Evolutionary conservation across 768 basidiomycete species (phyloP).

Genomic region (Trametes meyenii): DNA sequence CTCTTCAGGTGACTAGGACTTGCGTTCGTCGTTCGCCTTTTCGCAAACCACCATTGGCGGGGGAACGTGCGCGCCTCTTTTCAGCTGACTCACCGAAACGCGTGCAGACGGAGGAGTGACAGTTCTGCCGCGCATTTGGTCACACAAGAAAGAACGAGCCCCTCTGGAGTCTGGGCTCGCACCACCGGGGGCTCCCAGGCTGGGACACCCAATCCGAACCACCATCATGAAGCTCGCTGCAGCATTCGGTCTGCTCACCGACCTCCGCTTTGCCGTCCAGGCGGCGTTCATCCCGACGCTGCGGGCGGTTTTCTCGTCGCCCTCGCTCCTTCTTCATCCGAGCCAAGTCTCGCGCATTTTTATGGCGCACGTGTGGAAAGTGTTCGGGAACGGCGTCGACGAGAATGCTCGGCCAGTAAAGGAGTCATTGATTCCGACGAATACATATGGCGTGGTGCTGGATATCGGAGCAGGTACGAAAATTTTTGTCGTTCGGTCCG

Average conservation of each 20-base stretch:
- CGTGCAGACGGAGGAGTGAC: too few species aligned
- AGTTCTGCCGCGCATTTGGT: too few species aligned
- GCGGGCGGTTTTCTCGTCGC: conserved; percentile 40
- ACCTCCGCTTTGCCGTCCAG: conserved; percentile 45
- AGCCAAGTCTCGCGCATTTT: conserved; percentile 52
- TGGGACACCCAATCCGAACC: not conserved
- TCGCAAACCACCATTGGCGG: too few species aligned
- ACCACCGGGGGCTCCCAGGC: too few species aligned
- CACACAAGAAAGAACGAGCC: too few species aligned
- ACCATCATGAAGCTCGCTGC: conserved; percentile 51
- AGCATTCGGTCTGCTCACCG: conserved; percentile 44
- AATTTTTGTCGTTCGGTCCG: not conserved
- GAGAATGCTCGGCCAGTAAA: conserved; percentile 45
- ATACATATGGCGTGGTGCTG: conserved; percentile 63
- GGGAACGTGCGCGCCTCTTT: too few species aligned
- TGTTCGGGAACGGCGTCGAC: conserved; percentile 53
- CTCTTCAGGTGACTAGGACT: too few species aligned
- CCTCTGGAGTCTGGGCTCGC: too few species aligned
- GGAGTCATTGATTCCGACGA: conserved; percentile 48
- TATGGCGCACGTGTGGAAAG: conserved; percentile 59
- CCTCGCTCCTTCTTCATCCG: conserved; percentile 51
- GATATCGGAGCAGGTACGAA: conserved; percentile 66
- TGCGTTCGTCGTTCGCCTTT: too few species aligned
- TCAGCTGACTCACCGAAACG: too few species aligned
- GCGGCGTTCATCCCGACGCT: conserved; percentile 50